Conservation (phyloP, 768 basidiomycete species). For the Boletus sp. region DNA sequence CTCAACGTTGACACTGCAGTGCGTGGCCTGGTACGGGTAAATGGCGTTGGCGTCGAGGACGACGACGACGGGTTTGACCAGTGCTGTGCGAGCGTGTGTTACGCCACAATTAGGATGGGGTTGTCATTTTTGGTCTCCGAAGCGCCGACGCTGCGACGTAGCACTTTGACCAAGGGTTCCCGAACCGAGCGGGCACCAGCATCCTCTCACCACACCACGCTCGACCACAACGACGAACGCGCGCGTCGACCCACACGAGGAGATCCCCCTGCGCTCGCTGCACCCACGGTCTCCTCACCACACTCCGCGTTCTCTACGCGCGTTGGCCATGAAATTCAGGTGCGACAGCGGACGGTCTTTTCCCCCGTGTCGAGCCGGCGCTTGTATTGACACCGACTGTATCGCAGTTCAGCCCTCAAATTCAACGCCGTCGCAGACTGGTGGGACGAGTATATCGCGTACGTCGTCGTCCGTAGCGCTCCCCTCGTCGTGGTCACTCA, state of each 20-base stretch:
- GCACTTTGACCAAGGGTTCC: background rate
- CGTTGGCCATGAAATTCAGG: constrained; percentile 35
- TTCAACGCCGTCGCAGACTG: constrained; percentile 91
- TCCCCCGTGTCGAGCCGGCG: background rate
- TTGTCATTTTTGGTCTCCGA: background rate
- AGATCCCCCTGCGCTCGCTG: constrained; percentile 24
- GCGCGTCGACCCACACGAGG: constrained; percentile 15
- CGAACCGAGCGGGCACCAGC: no score
- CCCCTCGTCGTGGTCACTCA: background rate
- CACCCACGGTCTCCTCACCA: background rate
- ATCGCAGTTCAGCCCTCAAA: constrained; percentile 70
- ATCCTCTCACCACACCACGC: constrained; percentile 16
- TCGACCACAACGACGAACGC: background rate
- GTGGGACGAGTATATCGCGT: constrained; percentile 92
- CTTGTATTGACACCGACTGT: background rate
- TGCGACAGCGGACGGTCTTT: constrained; percentile 10
- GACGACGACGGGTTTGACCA: background rate
- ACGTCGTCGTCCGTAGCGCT: constrained; percentile 30
- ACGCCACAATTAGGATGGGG: background rate
- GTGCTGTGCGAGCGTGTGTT: no score
- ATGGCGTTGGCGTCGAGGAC: background rate
- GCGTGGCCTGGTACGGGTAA: background rate
- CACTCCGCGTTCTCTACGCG: constrained; percentile 1
- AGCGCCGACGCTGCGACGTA: background rate
- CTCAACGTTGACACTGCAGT: background rate